Evolutionary conservation across 2,329 filamentous ascomycete genomes (phyloP).

Genomic region (Orbilia blumenaviensis): DNA sequence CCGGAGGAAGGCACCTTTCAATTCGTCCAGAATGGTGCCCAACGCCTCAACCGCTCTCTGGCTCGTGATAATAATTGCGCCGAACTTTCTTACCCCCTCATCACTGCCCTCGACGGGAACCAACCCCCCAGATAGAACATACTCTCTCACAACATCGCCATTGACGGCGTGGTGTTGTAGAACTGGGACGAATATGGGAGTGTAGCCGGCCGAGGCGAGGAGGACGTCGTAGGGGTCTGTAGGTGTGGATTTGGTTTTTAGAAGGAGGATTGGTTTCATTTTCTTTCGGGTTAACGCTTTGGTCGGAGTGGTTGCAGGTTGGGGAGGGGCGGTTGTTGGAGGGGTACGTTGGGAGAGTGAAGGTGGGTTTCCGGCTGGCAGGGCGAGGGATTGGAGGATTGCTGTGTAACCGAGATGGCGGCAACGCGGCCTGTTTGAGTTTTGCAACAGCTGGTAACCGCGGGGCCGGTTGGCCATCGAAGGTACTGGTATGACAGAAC

Average conservation of each 20-base stretch:
- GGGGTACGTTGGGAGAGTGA: neutral
- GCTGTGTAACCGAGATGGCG: neutral
- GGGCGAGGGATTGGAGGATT: neutral
- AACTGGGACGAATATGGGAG: constrained; percentile 78
- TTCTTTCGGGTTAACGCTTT: too few relatives aligned
- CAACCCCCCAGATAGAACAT: constrained; percentile 63
- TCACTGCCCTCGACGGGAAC: constrained; percentile 1
- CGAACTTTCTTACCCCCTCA: constrained; percentile 65
- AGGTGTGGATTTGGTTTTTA: constrained; percentile 80
- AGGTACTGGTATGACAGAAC: too few relatives aligned
- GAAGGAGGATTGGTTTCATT: constrained; percentile 70
- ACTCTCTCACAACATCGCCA: constrained; percentile 61
- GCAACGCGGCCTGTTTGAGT: neutral
- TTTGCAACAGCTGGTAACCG: too few relatives aligned
- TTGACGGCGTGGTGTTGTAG: constrained; percentile 75
- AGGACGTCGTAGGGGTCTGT: constrained; percentile 76
- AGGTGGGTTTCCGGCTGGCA: too few relatives aligned
- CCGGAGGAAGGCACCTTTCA: constrained; percentile 63
- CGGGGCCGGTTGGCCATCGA: too few relatives aligned
- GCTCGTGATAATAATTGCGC: constrained; percentile 84
- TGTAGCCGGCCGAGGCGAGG: constrained; percentile 68
- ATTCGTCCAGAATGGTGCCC: constrained; percentile 69
- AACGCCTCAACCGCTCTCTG: constrained; percentile 86
- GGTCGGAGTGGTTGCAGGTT: too few relatives aligned
- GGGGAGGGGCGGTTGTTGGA: neutral